Percentiles rank a stretch among this genome's conserved stretches.
phyloP scores from a whole-genome alignment of 225 moss, liverwort and hornwort genomes.

The Bryoerythrophyllum caledonicum region DNA sequence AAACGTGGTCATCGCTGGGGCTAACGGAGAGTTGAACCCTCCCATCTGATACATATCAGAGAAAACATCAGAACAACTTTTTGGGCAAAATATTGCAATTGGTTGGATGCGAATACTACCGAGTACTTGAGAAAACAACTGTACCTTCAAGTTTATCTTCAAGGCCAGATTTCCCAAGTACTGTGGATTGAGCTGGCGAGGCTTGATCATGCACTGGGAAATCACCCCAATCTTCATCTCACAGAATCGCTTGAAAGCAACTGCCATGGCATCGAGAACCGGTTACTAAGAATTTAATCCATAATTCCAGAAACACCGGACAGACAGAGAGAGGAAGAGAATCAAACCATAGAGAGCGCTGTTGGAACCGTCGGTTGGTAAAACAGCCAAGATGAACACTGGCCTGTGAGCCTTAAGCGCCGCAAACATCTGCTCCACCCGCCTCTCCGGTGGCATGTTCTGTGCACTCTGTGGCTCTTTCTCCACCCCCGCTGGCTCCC shows the following conservation, averaged over 20 bases:
- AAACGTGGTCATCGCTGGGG: constrained; percentile 29
- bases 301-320: background rate
- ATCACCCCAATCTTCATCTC: constrained; percentile 62
- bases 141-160: constrained; percentile 92
- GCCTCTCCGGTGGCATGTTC: constrained; percentile 46
- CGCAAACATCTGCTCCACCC: constrained; percentile 58
- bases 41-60: constrained; percentile 46
- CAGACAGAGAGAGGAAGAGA: background rate
- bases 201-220: constrained; percentile 84
- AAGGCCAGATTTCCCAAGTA: constrained; percentile 90
- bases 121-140: background rate
- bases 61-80: background rate
- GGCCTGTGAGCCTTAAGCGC: constrained; percentile 40
- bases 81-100: background rate
- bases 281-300: background rate
- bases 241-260: constrained; percentile 73
- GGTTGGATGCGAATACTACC: background rate
- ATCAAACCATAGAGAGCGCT: constrained; percentile 67
- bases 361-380: constrained; percentile 69
- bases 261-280: constrained; percentile 31
- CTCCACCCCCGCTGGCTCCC: constrained; percentile 40
- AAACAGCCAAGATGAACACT: constrained; percentile 62
- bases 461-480: constrained; percentile 48
- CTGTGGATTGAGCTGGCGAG: constrained; percentile 69
- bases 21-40: constrained; percentile 60